Evolutionary conservation across 1,139 yeast genomes (phyloP), one percentile per base, ranked within the genome.

Genomic region (Starmera stellimalicola): DNA sequence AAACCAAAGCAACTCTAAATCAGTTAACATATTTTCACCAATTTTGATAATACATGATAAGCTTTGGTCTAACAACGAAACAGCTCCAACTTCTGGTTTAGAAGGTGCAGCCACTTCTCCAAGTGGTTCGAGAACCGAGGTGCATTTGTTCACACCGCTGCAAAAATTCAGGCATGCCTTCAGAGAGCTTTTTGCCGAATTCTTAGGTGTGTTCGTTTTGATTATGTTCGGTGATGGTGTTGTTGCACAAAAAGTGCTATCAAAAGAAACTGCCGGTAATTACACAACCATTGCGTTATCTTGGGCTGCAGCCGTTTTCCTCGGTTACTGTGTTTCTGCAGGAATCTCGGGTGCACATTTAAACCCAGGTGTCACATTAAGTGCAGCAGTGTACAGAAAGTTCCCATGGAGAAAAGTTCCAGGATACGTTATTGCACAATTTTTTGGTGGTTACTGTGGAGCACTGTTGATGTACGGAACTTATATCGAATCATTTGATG

Each of bases 231-330:
- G 73, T 42, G 64, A 61, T 39, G 70, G 71, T 32, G 67, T 62
- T 26, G 66, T 62, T 32, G 66, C 69, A 22, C 73, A 68, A 48
- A 60, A 53, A 27, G 51, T 48, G 26, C 37, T 60, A 10, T 60
- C 68, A 5, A 34, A 40, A 5, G 57, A 55, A 20, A 38, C 45
- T 4, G 57, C 58, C 20, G 73, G 73, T 45, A 54, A 57, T 30
- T 62, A 58, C 36, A 62, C 59, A 32, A 57, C 63, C 16, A 53
- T 68, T 36, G 62, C 66, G 7, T 49, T 67, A 37, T 60, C 65
- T 18, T 69, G 73, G 73, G 75, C 70, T 31, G 57, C 66, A 26
- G 74, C 71, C 2, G 73, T 66, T 36, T 64, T 65, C 45, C 48
- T 68, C 47, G 74, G 73, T 44, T 65, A 55, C 45, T 50, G 52